Base-by-base conservation (phyloP, 164 flowering plant genomes). In the Vitis riparia region DNA sequence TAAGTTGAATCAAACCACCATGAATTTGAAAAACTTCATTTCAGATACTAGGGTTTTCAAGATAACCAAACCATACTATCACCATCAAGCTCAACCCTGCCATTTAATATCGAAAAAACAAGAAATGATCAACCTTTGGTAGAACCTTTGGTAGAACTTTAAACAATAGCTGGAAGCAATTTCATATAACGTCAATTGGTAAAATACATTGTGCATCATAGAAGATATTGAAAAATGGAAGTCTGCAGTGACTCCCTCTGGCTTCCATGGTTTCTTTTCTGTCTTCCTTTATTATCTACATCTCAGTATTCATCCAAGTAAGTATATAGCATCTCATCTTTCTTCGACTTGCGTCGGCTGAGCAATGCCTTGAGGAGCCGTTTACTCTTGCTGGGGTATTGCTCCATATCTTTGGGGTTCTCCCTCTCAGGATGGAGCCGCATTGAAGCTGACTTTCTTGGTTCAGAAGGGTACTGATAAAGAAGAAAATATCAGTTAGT, bases 301-400 rank as follows among this genome's bases (percentile, higher is more conserved):
- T 32, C 47, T 81, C 80, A 89, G 69, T 88, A 89, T 75, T 89
- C 94, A 75, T 92, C 95, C 80, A 92, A 68, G 68, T 84, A 92
- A 66, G 87, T 86, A 61, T 87, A 87, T 32, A 86, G 62, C 68
- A 67, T 80, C 19, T 86, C 92, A 62, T 89, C 92, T 68, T 91
- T 88, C 84, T 84, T 91, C 2, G 97, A 86, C 72, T 82, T 91
- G 69, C 93, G 89, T 13, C 93, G 75, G 70, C 90, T 91, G 62
- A 91, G 88, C 67, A 89, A 78, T 13, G 92, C 82, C 73, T 88
- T 88, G 72, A 91, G 87, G 12, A 91, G 87, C 6, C 91, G 83
- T 62, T 89, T 91, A 63, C 93, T 83, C 77, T 88, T 91, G 82
- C 91, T 89, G 51, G 87, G 88, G 37, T 80, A 30, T 49, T 81